Base-by-base conservation (phyloP, 2,329 filamentous ascomycete genomes). In the Orbilia brochopaga region DNA sequence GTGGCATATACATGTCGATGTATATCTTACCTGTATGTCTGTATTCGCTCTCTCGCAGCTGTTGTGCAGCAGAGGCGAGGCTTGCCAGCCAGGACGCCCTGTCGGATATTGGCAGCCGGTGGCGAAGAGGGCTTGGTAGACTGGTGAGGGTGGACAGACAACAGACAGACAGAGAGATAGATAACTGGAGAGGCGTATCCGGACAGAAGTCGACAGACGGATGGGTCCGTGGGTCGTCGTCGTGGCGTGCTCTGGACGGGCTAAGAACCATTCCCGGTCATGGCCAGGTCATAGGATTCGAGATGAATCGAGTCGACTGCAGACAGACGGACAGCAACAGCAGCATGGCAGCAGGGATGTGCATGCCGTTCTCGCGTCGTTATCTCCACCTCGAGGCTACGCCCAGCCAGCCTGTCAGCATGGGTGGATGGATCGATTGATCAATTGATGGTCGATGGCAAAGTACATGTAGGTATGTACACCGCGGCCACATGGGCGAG, bases 211-310 rank as follows among this genome's bases (percentile, higher is more conserved):
- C 5, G 37, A 42, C 13, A 15, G 11, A 42, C 13, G 13, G n/a
- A 42, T 42, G 57, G 58, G 64, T 62, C 64, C 44, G 65, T 69
- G 58, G 32, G 65, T 52, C 51, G 30, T 37, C 27, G 46, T 56
- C 46, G 35, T 58, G 58, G 61, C 65, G 57, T 58, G 57, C 37
- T 17, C 11, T 42, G 52, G 57, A 62, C 53, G 53, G 35, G 53
- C 13, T 69, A 58, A 51, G 62, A 52, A 21, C 51, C 19, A 69
- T 54, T 30, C 46, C 61, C 57, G 65, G 52, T 53, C 57, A 69
- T 37, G 52, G 13, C n/a, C 37, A 42, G 37, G 37, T 42, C 37
- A 42, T 42, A 42, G 37, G 37, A 42, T 17, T 42, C 37, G 37
- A 42, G 11, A 15, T 42, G 37, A 17, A 13, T 42, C 37, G 13